Base-by-base conservation (phyloP, 2,329 filamentous ascomycete species). In the Talaromyces pinophilus region DNA sequence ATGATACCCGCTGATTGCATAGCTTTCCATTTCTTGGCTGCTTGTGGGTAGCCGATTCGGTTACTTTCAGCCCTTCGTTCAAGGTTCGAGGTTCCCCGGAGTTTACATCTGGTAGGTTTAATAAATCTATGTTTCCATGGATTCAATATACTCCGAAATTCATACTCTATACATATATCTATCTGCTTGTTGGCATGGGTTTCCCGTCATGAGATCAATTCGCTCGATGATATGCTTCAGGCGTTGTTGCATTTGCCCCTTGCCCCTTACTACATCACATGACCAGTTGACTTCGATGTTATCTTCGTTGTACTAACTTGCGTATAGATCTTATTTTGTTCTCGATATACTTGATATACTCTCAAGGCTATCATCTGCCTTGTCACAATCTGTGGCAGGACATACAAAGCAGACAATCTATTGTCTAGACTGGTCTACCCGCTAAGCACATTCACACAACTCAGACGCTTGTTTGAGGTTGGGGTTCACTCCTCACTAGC, bases 221-320 rank as follows among this genome's bases (percentile, higher is more conserved):
- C 11, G n/a, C 30, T 33, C 25, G 30, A 13, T 38, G 30, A 10
- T 3, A 6, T 38, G 5, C 6, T 55, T 57, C 33, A 57, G 54
- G 54, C 54, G 54, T 11, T 22, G 17, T 57, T n/a, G 1, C 11
- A 22, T 3, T 22, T 40, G 33, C 54, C 54, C 54, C 42, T 61
- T 61, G 59, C 59, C 59, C 59, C 59, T 61, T 61, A 30, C 40
- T 62, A 62, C 48, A 33, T 33, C 61, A 63, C 61, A 63, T 63
- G 61, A 63, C 48, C 22, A 19, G 25, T 10, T 19, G 10, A 3
- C 30, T 15, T 55, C 28, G 28, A 55, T 11, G 5, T 13, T 30
- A 19, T 13, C 10, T 3, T 55, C 52, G 40, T 15, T 22, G n/a
- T 22, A 2, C 54, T 57, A 57, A 57, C 11, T 15, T 38, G n/a